Conservation (phyloP, 2,329 filamentous ascomycete genomes). For the Zasmidium cellare region DNA sequence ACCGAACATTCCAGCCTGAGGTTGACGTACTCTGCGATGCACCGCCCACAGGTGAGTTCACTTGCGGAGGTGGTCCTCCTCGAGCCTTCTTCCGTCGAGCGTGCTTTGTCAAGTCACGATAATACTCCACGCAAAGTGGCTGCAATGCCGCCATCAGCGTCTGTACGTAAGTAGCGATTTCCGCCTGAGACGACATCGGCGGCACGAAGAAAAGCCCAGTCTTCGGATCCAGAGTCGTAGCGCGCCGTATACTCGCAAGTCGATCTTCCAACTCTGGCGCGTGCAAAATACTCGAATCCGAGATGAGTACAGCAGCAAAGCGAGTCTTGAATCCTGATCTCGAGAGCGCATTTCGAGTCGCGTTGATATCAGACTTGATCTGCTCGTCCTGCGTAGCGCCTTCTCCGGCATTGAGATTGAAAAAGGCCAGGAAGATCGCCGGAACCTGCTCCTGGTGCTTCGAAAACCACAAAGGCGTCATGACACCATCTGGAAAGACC, state of each 20-base stretch:
- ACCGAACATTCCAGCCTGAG: slow-evolving; percentile 88
- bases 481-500: slow-evolving; percentile 85
- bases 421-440: slow-evolving; percentile 78
- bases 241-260: slow-evolving; percentile 73
- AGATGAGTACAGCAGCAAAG: slow-evolving; percentile 74
- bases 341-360: slow-evolving; percentile 67
- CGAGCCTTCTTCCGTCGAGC: slow-evolving; percentile 82
- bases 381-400: slow-evolving; percentile 81
- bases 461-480: slow-evolving; percentile 77
- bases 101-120: slow-evolving; percentile 91
- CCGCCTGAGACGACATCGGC: slow-evolving; percentile 67
- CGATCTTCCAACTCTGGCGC: slow-evolving; percentile 69
- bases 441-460: slow-evolving; percentile 88
- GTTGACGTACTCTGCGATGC: slow-evolving; percentile 83
- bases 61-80: slow-evolving; percentile 74
- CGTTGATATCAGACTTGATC: slow-evolving; percentile 82
- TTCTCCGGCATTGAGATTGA: slow-evolving; percentile 70
- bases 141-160: slow-evolving; percentile 73
- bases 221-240: slow-evolving; percentile 78
- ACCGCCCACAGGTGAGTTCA: slow-evolving; percentile 76
- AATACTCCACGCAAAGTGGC: slow-evolving; percentile 79
- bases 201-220: slow-evolving; percentile 79
- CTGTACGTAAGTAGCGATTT: slow-evolving; percentile 72
- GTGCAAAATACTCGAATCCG: slow-evolving; percentile 63
- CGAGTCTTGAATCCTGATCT: slow-evolving; percentile 75